These are phyloP conservation scores for Biscogniauxia marginata DNA, from an alignment of 2,329 filamentous ascomycete genomes.

Conservation along the genomic window DNA sequence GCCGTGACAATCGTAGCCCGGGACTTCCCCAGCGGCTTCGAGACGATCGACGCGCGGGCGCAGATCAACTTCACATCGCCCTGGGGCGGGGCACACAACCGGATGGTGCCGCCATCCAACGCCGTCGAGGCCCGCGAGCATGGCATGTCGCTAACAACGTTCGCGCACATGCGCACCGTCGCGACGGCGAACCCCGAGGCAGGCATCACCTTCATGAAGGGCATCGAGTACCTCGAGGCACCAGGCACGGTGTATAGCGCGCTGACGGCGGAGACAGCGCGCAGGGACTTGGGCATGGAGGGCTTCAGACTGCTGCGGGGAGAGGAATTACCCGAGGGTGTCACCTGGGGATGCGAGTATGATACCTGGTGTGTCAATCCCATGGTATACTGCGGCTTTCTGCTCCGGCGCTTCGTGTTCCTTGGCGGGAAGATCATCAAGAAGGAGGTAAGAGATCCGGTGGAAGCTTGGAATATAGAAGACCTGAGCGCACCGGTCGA, in stretches of 20 bases:
- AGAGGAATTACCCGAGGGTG: slow-evolving; percentile 41
- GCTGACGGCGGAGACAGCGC: slow-evolving; percentile 34
- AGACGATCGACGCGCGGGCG: slow-evolving; percentile 39
- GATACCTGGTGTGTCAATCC: slow-evolving; percentile 55
- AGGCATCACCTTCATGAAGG: slow-evolving; percentile 49
- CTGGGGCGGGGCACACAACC: slow-evolving; percentile 57
- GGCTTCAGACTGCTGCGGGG: slow-evolving; percentile 38
- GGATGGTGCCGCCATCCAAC: slow-evolving; percentile 45
- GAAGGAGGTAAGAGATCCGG: slow-evolving; percentile 36
- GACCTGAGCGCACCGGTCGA: slow-evolving; percentile 28
- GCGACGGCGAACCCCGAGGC: slow-evolving; percentile 34
- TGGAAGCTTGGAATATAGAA: slow-evolving; percentile 39
- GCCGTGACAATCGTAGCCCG: slow-evolving; percentile 44
- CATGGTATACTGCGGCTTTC: slow-evolving; percentile 51
- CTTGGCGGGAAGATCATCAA: slow-evolving; percentile 36
- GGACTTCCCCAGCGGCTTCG: slow-evolving; percentile 47
- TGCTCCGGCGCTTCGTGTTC: slow-evolving; percentile 42
- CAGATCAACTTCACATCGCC: slow-evolving; percentile 55
- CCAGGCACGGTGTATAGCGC: slow-evolving; percentile 40
- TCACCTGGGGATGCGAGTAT: slow-evolving; percentile 50
- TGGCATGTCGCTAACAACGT: slow-evolving; percentile 42
- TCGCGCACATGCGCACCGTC: slow-evolving; percentile 39
- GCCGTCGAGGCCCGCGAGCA: slow-evolving; percentile 40
- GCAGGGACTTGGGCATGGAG: slow-evolving; percentile 31
- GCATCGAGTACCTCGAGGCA: slow-evolving; percentile 52